Conservation (phyloP, 495 filamentous ascomycete species). For the Aspergillus sclerotiicarbonarius region DNA sequence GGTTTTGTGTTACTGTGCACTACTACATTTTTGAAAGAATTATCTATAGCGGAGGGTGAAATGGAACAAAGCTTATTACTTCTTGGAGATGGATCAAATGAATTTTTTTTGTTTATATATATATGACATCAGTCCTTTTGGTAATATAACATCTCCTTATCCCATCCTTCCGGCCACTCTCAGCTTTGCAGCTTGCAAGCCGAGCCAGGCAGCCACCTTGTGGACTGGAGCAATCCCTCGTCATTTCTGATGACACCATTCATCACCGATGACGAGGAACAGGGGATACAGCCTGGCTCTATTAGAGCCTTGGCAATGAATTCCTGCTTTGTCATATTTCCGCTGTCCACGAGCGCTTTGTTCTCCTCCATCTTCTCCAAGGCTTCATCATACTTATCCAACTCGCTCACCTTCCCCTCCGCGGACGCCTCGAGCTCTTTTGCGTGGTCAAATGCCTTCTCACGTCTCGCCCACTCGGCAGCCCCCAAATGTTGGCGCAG, state of each 20-base stretch:
- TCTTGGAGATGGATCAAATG: too few relatives aligned
- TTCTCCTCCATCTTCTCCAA: conserved; percentile 27
- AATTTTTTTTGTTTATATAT: too few relatives aligned
- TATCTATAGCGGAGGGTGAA: too few relatives aligned
- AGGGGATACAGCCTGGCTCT: background rate
- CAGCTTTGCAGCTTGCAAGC: background rate
- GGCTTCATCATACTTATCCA: conserved; percentile 28
- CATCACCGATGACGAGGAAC: background rate
- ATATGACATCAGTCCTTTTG: background rate
- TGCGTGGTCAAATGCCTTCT: conserved; percentile 19
- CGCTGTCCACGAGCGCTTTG: conserved; percentile 26
- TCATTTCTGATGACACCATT: background rate
- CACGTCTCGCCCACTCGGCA: conserved; percentile 25
- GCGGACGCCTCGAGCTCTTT: conserved; percentile 21
- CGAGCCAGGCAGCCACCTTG: conserved; percentile 1
- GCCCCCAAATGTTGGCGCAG: conserved; percentile 28
- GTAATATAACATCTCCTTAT: background rate
- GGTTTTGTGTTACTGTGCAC: too few relatives aligned
- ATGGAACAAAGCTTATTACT: too few relatives aligned
- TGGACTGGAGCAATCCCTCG: background rate
- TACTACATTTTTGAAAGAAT: too few relatives aligned
- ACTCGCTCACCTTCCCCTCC: conserved; percentile 19
- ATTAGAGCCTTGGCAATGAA: conserved; percentile 20
- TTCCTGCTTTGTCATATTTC: conserved; percentile 29
- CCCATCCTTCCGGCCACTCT: background rate